These are phyloP conservation scores for Tetrapisispora taiwanensis DNA, from an alignment of 805 yeast species.

Conservation along the genomic window DNA sequence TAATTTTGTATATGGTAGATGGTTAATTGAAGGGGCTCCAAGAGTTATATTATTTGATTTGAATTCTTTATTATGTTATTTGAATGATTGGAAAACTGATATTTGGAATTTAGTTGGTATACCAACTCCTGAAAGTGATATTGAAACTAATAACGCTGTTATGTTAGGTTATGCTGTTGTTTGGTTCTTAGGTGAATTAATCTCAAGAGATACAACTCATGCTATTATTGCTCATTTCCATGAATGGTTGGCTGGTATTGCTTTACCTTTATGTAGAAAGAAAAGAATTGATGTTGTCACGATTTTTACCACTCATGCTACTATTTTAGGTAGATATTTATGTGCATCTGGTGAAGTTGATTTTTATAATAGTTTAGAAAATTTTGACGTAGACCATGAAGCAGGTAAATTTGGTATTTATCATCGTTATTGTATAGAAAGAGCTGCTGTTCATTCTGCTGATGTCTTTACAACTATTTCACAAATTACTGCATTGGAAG, in stretches of 20 bases:
- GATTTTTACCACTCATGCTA: slow-evolving; percentile 95
- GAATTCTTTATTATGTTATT: slow-evolving; percentile 54
- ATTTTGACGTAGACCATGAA: slow-evolving; percentile 92
- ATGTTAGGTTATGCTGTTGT: slow-evolving; percentile 87
- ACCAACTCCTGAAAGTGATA: slow-evolving; percentile 84
- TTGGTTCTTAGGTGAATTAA: slow-evolving; percentile 93
- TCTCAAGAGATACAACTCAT: slow-evolving; percentile 69
- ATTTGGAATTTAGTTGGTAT: slow-evolving; percentile 86
- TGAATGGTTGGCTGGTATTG: slow-evolving; percentile 98
- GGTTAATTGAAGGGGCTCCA: slow-evolving; percentile 98
- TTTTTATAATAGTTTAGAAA: slow-evolving; percentile 81
- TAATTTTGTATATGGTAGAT: slow-evolving; percentile 76
- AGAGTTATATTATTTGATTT: slow-evolving; percentile 82
- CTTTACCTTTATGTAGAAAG: slow-evolving; percentile 83
- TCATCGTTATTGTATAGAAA: slow-evolving; percentile 92
- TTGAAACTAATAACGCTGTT: slow-evolving; percentile 86
- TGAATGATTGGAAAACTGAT: slow-evolving; percentile 92
- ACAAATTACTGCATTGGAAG: slow-evolving; percentile 92
- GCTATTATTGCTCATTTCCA: slow-evolving; percentile 93
- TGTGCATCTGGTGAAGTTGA: slow-evolving; percentile 97
- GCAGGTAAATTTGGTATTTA: slow-evolving; percentile 97
- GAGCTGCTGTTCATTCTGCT: slow-evolving; percentile 91
- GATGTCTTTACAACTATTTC: slow-evolving; percentile 97
- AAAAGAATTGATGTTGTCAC: slow-evolving; percentile 90
- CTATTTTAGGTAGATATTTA: slow-evolving; percentile 83